A percentile compares a stretch with the other conserved stretches of the same genome.
phyloP scores from a whole-genome alignment of 768 basidiomycete genomes.

The Leccinum broughii region DNA sequence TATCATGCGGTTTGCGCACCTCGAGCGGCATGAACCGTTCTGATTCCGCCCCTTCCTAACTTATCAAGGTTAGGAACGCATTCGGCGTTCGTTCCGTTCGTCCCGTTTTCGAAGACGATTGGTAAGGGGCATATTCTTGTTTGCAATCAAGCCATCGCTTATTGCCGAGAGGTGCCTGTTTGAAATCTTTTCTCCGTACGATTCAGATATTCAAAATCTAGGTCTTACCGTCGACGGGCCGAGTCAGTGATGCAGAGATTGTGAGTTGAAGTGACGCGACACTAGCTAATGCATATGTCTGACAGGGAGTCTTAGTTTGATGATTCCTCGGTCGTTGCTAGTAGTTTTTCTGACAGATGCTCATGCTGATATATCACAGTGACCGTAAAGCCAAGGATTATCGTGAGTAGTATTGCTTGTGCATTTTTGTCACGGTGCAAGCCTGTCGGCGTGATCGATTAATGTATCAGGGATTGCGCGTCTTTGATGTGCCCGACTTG shows the following conservation, averaged over 20 bases:
- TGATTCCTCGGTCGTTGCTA: background rate
- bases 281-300: background rate
- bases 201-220: no score
- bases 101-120: background rate
- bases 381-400: constrained; percentile 7
- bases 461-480: constrained; percentile 9
- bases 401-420: constrained; percentile 16
- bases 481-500: constrained; percentile 12
- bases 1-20: no score
- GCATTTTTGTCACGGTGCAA: constrained; percentile 13
- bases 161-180: background rate
- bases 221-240: background rate
- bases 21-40: no score
- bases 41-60: background rate
- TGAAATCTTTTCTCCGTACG: no score
- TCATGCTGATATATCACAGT: background rate
- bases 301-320: background rate
- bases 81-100: background rate
- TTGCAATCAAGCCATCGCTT: background rate
- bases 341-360: constrained; percentile 1
- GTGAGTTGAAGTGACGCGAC: background rate
- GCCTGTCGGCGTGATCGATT: background rate
- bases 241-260: background rate
- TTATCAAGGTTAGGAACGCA: background rate
- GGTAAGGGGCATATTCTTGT: background rate